These are phyloP conservation scores for Bruguiera parviflora DNA, from an alignment of 345 rosid species.

Conservation along the genomic window DNA sequence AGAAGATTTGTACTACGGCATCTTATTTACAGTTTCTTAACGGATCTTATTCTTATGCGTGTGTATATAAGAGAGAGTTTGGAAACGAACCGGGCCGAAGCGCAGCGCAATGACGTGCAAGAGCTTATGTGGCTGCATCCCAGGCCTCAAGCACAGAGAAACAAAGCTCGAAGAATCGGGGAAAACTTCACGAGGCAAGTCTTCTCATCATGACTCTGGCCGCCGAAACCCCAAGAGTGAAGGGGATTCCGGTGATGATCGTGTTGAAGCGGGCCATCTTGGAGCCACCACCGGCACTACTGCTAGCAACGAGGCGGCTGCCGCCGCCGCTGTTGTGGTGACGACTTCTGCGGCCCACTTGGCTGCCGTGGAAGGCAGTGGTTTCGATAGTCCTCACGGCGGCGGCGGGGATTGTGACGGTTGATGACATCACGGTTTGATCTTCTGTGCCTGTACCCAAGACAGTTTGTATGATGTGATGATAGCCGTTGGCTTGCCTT, in stretches of 20 bases:
- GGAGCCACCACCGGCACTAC: constrained; percentile 1
- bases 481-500: too few species aligned
- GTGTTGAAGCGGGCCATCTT: background rate
- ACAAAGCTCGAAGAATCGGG: constrained; percentile 1
- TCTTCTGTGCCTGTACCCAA: background rate
- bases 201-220: constrained; percentile 5
- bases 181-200: background rate
- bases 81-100: background rate
- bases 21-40: too few species aligned
- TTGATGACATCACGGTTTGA: background rate
- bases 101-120: constrained; percentile 7
- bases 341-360: constrained; percentile 7
- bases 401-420: constrained; percentile 11
- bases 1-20: too few species aligned
- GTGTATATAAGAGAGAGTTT: background rate
- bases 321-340: constrained; percentile 20
- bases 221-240: background rate
- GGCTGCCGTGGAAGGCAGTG: constrained; percentile 26
- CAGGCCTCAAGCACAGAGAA: constrained; percentile 14
- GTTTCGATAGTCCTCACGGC: constrained; percentile 18
- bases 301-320: constrained; percentile 14
- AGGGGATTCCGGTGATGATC: constrained; percentile 1
- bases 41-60: background rate
- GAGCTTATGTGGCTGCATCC: constrained; percentile 24
- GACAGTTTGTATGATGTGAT: too few species aligned